phyloP scores from a whole-genome alignment of 305 asterid genomes.

The Plantago coronopus region DNA sequence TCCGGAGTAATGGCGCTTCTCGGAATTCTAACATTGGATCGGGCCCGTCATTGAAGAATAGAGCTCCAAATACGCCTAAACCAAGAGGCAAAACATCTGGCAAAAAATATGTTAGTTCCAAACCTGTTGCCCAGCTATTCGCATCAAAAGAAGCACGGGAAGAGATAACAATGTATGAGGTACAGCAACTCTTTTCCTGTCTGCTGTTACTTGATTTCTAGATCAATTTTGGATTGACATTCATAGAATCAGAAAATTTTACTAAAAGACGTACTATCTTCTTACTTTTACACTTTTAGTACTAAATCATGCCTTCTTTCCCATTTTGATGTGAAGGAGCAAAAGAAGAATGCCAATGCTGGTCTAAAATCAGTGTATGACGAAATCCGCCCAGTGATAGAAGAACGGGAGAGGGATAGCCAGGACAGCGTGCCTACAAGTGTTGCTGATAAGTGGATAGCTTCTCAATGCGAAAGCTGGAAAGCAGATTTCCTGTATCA shows the following conservation, averaged over 20 bases:
- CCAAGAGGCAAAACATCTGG: constrained; percentile 38
- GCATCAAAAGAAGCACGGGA: constrained; percentile 62
- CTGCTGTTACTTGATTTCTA: not conserved
- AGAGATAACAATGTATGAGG: constrained; percentile 67
- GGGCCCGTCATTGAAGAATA: constrained; percentile 49
- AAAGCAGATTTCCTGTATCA: constrained; percentile 66
- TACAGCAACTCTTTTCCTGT: constrained; percentile 18
- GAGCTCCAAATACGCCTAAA: constrained; percentile 41
- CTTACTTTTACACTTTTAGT: no score
- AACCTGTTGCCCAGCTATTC: constrained; percentile 59
- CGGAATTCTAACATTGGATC: constrained; percentile 55
- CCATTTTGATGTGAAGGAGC: constrained; percentile 43
- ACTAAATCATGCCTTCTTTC: not conserved
- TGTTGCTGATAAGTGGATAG: constrained; percentile 82
- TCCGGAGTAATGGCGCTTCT: constrained; percentile 52
- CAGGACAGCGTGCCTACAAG: constrained; percentile 76
- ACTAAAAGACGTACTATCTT: not conserved
- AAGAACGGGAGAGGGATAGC: constrained; percentile 74
- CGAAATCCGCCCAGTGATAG: constrained; percentile 83
- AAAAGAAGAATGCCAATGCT: constrained; percentile 46
- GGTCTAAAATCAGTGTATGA: constrained; percentile 59
- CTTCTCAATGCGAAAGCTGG: constrained; percentile 62
- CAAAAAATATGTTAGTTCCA: constrained; percentile 48
- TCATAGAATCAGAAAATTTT: not conserved
- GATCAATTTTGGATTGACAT: not conserved